Evolutionary conservation across 805 yeast genomes (phyloP), one percentile per base, ranked within the genome.

Genomic region (Candida vartiovaarae): DNA sequence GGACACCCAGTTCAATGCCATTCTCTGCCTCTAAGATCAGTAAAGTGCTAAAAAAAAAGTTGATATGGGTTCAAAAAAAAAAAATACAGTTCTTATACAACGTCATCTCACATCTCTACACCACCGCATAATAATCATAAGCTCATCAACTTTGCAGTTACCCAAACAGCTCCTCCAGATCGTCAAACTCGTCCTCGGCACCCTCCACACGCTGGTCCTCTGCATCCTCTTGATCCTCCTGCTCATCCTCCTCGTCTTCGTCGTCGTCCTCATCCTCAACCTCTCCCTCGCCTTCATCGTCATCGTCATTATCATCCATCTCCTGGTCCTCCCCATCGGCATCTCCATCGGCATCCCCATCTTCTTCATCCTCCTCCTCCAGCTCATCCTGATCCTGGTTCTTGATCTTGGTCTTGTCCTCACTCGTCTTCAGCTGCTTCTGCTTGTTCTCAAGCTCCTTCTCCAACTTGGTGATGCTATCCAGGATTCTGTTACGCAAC

Each of bases 401-500:
- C 20, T 55, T 55, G 1, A 49, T 54, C 9, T 46, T 55, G 3
- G 52, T 48, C 41, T 54, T 57, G 9, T 61, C 66, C 42, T 62
- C 71, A 40, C 61, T 63, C 11, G 50, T 60, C 51, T 65, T 67
- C 54, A 89, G 67, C 55, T 83, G 88, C 47, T 81, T 71, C 63
- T 75, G 76, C 68, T 91, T 93, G 57, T 80, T 72, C 43, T 88
- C 96, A 47, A 88, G 72, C 54, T 91, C 96, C 43, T 82, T 80
- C 61, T 80, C 81, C 57, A 93, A 72, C 48, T 90, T 81, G 45
- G 74, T 75, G 41, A 87, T 84, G 41, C 84, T 89, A 51, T 84
- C 93, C 54, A 82, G 73, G 60, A 90, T 85, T 66, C 97, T 82
- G 62, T 82, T 84, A 57, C 82, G 80, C 78, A 93, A 74, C 65